Evolutionary conservation across 495 filamentous ascomycete genomes (phyloP).

Genomic region (Cenococcum geophilum): DNA sequence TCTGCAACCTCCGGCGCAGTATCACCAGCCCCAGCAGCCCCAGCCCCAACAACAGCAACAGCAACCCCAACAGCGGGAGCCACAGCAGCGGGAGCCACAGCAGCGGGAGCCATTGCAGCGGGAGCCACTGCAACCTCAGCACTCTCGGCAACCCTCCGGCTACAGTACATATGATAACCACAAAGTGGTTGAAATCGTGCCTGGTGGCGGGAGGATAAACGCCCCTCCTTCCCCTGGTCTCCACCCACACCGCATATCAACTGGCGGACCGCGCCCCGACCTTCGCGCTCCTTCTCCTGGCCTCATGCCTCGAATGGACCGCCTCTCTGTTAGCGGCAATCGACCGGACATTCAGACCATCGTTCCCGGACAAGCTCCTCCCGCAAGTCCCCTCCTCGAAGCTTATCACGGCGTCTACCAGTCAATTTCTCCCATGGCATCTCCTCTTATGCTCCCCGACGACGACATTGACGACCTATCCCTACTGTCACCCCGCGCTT

Average conservation of each 20-base stretch:
- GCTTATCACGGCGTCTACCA: constrained; percentile 94
- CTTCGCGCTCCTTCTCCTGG: constrained; percentile 19
- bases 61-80: constrained; percentile 5
- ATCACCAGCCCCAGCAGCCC: background rate
- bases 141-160: constrained; percentile 16
- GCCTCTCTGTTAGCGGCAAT: constrained; percentile 37
- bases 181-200: constrained; percentile 28
- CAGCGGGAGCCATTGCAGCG: background rate
- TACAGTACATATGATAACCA: constrained; percentile 16
- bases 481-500: constrained; percentile 24
- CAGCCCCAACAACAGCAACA: constrained; percentile 9
- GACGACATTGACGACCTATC: constrained; percentile 38
- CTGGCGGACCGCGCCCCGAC: constrained; percentile 2
- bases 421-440: constrained; percentile 90
- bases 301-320: constrained; percentile 31
- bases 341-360: constrained; percentile 32
- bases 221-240: constrained; percentile 13
- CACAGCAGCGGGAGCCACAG: background rate
- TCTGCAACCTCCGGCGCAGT: background rate
- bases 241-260: background rate
- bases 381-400: constrained; percentile 79
- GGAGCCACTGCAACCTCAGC: constrained; percentile 7
- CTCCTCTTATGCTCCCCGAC: constrained; percentile 50
- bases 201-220: constrained; percentile 14
- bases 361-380: constrained; percentile 44